These are phyloP conservation scores for Cornus kousa DNA, from an alignment of 148 eudicot species.

Conservation along the genomic window DNA sequence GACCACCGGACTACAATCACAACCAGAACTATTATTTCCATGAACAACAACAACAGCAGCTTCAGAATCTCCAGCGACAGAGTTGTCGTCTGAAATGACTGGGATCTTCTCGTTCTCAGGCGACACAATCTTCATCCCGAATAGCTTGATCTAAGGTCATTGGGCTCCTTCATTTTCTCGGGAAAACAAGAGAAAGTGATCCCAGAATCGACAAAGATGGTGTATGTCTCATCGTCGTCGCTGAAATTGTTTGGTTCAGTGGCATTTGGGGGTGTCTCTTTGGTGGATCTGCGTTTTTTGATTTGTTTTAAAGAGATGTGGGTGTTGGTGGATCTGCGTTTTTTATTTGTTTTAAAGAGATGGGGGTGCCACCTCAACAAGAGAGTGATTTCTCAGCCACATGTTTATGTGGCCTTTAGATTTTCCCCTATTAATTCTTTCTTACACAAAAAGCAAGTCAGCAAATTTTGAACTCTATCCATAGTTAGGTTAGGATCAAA, in stretches of 20 bases:
- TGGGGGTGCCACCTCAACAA: constrained; percentile 76
- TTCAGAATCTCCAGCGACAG: constrained; percentile 3
- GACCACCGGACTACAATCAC: constrained; percentile 8
- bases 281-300: constrained; percentile 36
- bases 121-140: constrained; percentile 62
- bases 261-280: not conserved
- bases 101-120: constrained; percentile 29
- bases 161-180: constrained; percentile 32
- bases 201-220: not conserved
- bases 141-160: constrained; percentile 69
- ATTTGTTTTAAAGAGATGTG: constrained; percentile 44
- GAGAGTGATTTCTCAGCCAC: constrained; percentile 64
- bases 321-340: too few relatives aligned
- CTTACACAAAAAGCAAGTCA: constrained; percentile 3
- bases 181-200: not conserved
- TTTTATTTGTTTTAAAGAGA: too few relatives aligned
- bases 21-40: constrained; percentile 4
- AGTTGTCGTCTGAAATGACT: constrained; percentile 18
- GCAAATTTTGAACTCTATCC: not conserved
- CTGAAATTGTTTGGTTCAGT: not conserved
- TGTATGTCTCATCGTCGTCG: not conserved
- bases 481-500: too few relatives aligned
- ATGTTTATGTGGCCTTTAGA: constrained; percentile 37
- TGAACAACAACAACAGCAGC: not conserved
- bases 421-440: constrained; percentile 19